Base-by-base conservation (phyloP, 2,329 filamentous ascomycete genomes). In the Lachnum nothofagi region DNA sequence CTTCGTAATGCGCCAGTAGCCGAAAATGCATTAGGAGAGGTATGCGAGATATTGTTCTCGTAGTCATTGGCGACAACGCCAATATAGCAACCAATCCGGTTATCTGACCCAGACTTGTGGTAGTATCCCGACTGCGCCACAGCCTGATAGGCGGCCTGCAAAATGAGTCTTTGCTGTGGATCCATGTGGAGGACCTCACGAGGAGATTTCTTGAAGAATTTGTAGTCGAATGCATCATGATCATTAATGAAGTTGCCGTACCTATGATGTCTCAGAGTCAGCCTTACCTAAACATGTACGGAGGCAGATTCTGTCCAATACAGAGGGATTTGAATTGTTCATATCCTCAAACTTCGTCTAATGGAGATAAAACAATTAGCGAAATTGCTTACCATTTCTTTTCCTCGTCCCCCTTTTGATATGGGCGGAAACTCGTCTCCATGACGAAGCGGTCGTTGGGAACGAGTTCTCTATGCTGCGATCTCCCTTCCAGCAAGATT, bases 401-500 rank as follows among this genome's bases (percentile, higher is more conserved):
- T 29, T 29, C 12, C 25, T 29, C 25, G 25, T 29, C 25, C 7
- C 25, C 25, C 25, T 6, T 12, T 12, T 29, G 7, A 12, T 29
- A 12, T 12, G 25, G 25, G 19, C 46, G 39, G 19, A 46, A 52
- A 20, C 46, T 45, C 4, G 27, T 20, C 29, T 33, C 9, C 20
- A 53, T 19, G 4, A 54, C 49, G 33, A 57, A 56, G 19, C 52
- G 37, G 17, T 50, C 25, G n/a, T 23, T 57, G 2, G 43, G 20
- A 3, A 51, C 59, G 25, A 29, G 25, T 31, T 61, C 52, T 14
- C 62, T 60, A 51, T 63, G 65, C 25, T 17, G 60, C 60, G 34
- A 58, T 63, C 65, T 84, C 82, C 62, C 81, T 78, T 17, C 90
- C 73, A 29, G 25, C 25, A 29, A 7, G 5, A 90, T 72, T 50